These are phyloP conservation scores for Aspergillus ochraceus DNA, from an alignment of 2,329 filamentous ascomycete species.

Conservation along the genomic window DNA sequence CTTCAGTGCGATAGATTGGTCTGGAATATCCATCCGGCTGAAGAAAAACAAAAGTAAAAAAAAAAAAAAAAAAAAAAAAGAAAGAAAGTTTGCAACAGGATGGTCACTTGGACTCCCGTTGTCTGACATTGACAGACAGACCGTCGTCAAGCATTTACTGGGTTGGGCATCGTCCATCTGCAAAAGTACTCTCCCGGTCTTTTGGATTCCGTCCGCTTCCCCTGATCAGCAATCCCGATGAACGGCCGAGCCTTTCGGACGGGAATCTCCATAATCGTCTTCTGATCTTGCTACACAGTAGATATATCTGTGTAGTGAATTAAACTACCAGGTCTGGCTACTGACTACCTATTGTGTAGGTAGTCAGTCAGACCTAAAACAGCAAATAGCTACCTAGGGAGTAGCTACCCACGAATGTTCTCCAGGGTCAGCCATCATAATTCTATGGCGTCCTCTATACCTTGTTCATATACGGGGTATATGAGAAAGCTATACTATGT, in stretches of 20 bases:
- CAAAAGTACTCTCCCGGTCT: slow-evolving; percentile 9
- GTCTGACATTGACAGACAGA: background rate
- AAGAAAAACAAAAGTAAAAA: background rate
- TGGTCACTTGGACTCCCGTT: background rate
- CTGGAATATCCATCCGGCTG: background rate
- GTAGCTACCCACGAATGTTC: too few species aligned
- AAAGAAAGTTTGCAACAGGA: background rate
- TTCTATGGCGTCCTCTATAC: background rate
- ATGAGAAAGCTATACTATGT: background rate
- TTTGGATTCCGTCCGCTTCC: slow-evolving; percentile 10
- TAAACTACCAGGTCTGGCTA: too few species aligned
- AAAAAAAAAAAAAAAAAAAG: too few species aligned
- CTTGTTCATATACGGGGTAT: background rate
- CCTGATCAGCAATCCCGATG: slow-evolving; percentile 14
- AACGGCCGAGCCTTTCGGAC: background rate
- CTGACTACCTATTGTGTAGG: too few species aligned
- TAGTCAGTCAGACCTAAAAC: background rate
- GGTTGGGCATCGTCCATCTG: background rate
- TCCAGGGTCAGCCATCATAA: background rate
- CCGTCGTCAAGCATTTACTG: slow-evolving; percentile 7
- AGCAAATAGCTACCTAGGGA: background rate
- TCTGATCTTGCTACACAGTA: background rate
- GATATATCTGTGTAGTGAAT: too few species aligned
- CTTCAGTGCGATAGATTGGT: background rate
- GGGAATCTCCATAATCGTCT: background rate